phyloP scores from a whole-genome alignment of 768 basidiomycete species.

The Phylloporus arenicola region DNA sequence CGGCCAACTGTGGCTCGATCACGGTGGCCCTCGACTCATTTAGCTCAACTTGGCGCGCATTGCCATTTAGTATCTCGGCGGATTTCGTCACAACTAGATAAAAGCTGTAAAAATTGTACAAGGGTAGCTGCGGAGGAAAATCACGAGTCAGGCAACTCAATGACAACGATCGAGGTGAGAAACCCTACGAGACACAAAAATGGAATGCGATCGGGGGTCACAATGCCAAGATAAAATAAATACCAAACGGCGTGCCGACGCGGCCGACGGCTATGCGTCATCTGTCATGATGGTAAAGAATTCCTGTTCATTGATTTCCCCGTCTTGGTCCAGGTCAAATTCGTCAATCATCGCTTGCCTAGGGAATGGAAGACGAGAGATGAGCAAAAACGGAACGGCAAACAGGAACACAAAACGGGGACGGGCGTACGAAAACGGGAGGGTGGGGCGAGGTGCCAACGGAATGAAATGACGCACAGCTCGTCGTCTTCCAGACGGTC shows the following conservation, averaged over 20 bases:
- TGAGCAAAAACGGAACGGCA: slow-evolving; percentile 29
- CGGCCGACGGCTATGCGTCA: slow-evolving; percentile 50
- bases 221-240: slow-evolving; percentile 16
- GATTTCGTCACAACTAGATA: background rate
- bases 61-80: slow-evolving; percentile 14
- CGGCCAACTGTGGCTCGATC: slow-evolving; percentile 1
- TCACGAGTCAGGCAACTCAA: slow-evolving; percentile 11
- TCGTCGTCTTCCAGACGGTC: slow-evolving; percentile 95
- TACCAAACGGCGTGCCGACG: slow-evolving; percentile 4
- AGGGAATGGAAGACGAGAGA: slow-evolving; percentile 24
- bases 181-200: slow-evolving; percentile 16
- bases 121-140: slow-evolving; percentile 12
- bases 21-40: slow-evolving; percentile 6
- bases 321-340: slow-evolving; percentile 97
- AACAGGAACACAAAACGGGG: slow-evolving; percentile 19
- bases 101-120: slow-evolving; percentile 8
- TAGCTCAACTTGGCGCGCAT: slow-evolving; percentile 16
- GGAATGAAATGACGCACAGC: slow-evolving; percentile 58
- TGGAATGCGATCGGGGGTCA: slow-evolving; percentile 18
- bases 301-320: slow-evolving; percentile 94
- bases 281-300: slow-evolving; percentile 98
- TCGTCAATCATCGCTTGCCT: slow-evolving; percentile 99
- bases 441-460: slow-evolving; percentile 20
- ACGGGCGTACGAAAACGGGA: slow-evolving; percentile 24
- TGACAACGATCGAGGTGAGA: slow-evolving; percentile 16